Percentiles rank a stretch among this genome's conserved stretches.
Conservation (phyloP, 2,329 filamentous ascomycete genomes). For the Alternaria gansuensis region DNA sequence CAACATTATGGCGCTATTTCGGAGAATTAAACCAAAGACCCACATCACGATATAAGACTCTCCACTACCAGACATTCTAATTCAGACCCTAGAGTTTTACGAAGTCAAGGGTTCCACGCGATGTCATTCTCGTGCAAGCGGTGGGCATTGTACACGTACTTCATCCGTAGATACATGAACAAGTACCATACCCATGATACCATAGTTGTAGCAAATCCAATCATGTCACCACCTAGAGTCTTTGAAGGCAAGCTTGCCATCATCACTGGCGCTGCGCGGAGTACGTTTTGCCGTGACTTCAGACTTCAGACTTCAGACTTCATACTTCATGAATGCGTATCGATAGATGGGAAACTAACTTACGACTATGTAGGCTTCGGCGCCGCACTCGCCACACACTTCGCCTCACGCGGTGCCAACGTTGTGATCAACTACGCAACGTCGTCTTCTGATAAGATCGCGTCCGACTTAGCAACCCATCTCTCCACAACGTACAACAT, state of each 20-base stretch:
- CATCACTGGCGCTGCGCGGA: slow-evolving; percentile 17
- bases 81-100: slow-evolving; percentile 7
- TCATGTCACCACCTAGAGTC: slow-evolving; percentile 6
- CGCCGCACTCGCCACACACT: slow-evolving; percentile 16
- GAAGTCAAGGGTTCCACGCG: slow-evolving; percentile 11
- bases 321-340: not conserved
- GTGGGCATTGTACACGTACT: not conserved
- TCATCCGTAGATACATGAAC: not conserved
- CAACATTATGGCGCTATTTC: slow-evolving; percentile 1
- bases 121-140: not conserved
- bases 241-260: slow-evolving; percentile 21
- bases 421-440: slow-evolving; percentile 20
- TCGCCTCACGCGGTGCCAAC: slow-evolving; percentile 16
- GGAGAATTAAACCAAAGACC: not conserved
- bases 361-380: slow-evolving; percentile 13
- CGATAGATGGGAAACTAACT: slow-evolving; percentile 1
- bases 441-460: slow-evolving; percentile 10
- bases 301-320: not conserved
- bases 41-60: slow-evolving; percentile 2
- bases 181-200: not conserved
- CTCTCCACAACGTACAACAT: slow-evolving; percentile 20
- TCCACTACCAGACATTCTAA: slow-evolving; percentile 8
- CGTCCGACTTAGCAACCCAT: slow-evolving; percentile 15
- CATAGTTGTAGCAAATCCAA: not conserved
- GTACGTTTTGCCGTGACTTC: not conserved